A percentile compares a stretch with the other conserved stretches of the same genome.
phyloP scores from a whole-genome alignment of 345 rosid species.

The Carallia pectinifolia region DNA sequence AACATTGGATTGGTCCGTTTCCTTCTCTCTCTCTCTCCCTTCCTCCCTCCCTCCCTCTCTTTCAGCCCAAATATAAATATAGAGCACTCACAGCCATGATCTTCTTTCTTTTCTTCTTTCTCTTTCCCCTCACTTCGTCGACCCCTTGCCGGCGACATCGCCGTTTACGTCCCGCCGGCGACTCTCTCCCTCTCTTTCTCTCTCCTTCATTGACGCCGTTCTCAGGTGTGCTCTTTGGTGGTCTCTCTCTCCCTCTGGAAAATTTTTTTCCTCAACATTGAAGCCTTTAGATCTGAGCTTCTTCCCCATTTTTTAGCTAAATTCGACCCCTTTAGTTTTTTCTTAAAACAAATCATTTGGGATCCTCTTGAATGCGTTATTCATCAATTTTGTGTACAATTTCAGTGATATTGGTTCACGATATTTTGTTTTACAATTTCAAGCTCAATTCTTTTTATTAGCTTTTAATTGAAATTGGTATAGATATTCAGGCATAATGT shows the following conservation, averaged over 20 bases:
- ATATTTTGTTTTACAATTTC: neutral
- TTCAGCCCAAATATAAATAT: constrained; percentile 47
- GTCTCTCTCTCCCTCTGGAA: neutral
- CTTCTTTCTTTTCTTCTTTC: constrained; percentile 24
- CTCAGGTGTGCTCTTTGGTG: neutral
- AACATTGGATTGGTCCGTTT: neutral
- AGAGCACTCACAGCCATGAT: neutral
- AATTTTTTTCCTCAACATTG: neutral
- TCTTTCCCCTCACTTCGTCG: constrained; percentile 10
- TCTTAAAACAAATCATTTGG: neutral
- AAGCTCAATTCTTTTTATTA: neutral
- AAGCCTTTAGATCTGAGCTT: constrained; percentile 2
- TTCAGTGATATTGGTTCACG: neutral
- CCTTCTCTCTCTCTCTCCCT: neutral
- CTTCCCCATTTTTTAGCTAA: neutral
- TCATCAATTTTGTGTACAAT: neutral
- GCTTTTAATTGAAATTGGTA: too few species aligned
- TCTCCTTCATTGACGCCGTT: neutral
- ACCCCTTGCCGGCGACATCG: constrained; percentile 37
- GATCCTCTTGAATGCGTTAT: neutral
- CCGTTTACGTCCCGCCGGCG: constrained; percentile 23
- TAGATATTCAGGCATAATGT: too few species aligned
- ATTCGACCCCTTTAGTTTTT: neutral
- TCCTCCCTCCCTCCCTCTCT: neutral
- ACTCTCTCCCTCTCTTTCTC: neutral